Evolutionary conservation across 441 rosid species (phyloP).

Genomic region (Mallotus japonicus): DNA sequence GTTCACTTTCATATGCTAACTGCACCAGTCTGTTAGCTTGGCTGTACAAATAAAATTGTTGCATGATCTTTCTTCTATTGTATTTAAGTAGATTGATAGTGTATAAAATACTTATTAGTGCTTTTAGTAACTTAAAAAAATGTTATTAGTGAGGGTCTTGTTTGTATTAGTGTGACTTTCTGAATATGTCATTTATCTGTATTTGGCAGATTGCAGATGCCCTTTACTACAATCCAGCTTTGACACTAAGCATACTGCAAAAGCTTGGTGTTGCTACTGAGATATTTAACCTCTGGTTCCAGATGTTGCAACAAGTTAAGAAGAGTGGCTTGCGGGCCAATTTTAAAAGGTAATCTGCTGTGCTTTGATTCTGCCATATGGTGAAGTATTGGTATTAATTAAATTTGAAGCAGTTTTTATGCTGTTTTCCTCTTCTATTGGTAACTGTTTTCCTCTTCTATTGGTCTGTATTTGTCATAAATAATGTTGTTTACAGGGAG

Average conservation of each 20-base stretch:
- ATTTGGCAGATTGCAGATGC: conserved; percentile 80
- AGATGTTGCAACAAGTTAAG: conserved; percentile 86
- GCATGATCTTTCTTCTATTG: not conserved
- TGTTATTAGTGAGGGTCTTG: not conserved
- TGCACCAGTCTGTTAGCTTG: not conserved
- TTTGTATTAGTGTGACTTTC: not conserved
- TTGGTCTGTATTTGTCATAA: conserved; percentile 12
- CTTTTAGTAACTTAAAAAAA: not conserved
- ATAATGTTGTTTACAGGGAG: conserved; percentile 53
- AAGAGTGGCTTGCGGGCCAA: conserved; percentile 70
- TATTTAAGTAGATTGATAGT: not conserved
- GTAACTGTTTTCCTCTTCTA: not conserved
- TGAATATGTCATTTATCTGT: not conserved
- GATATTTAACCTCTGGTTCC: conserved; percentile 82
- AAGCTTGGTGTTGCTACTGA: conserved; percentile 72
- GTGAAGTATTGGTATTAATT: no score
- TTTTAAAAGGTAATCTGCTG: conserved; percentile 69
- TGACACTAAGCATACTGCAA: conserved; percentile 74
- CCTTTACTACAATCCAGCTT: conserved; percentile 75
- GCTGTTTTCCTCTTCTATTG: no score
- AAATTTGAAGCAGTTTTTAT: not conserved
- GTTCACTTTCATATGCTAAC: no score
- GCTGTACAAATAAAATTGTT: not conserved
- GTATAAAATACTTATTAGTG: not conserved
- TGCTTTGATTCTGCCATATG: not conserved